Percentiles rank a stretch among this genome's conserved stretches.
Evolutionary conservation across 208 protist genomes (phyloP).

Genomic region (Tritrichomonas musculus): DNA sequence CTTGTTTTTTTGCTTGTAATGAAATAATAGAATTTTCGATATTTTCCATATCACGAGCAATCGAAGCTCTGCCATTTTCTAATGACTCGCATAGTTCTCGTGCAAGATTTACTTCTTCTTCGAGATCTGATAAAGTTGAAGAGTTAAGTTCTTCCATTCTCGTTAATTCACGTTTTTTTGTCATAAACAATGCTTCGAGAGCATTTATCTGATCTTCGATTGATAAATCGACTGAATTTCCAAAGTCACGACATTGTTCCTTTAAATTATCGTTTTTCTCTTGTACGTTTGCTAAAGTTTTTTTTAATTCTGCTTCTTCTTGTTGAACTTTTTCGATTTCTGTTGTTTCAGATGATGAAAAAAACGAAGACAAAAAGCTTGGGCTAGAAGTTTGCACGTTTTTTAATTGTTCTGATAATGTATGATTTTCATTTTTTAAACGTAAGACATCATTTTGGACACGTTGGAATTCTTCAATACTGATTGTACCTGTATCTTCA

Average conservation of each 20-base stretch:
- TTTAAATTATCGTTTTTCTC: not conserved
- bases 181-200: not conserved
- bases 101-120: not conserved
- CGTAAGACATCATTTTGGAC: not conserved
- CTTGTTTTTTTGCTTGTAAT: not conserved
- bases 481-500: not conserved
- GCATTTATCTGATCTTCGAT: not conserved
- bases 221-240: no score
- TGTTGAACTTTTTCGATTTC: not conserved
- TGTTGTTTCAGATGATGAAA: not conserved
- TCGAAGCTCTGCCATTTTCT: not conserved
- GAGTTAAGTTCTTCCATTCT: not conserved
- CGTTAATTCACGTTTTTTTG: slow-evolving; percentile 11
- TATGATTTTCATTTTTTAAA: slow-evolving; percentile 18
- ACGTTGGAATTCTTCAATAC: not conserved
- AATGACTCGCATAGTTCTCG: not conserved
- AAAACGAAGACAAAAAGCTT: not conserved
- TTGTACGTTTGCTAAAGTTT: not conserved
- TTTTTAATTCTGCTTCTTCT: slow-evolving; percentile 20
- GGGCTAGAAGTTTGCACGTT: not conserved
- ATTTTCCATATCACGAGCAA: not conserved
- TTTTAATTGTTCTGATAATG: not conserved
- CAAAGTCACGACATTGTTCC: not conserved
- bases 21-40: not conserved
- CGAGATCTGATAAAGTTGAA: not conserved